These are phyloP conservation scores for Gossypium stocksii DNA, from an alignment of 345 rosid species.

Conservation along the genomic window DNA sequence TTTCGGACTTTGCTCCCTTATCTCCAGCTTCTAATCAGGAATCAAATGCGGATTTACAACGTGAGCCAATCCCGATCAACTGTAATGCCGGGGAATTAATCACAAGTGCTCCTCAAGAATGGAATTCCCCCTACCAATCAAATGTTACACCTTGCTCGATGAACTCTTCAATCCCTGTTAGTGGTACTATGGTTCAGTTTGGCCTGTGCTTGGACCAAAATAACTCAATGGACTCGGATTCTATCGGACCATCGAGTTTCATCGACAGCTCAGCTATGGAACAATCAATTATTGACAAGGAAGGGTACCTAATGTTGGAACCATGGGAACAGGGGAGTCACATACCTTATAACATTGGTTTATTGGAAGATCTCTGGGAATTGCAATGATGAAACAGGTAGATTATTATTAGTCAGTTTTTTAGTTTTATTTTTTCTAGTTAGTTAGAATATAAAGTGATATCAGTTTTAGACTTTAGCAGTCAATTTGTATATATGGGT, in stretches of 20 bases:
- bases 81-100: conserved; percentile 28
- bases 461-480: too few relatives aligned
- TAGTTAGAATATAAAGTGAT: too few relatives aligned
- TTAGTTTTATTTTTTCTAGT: not conserved
- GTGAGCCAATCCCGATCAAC: conserved; percentile 20
- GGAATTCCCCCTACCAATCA: conserved; percentile 33
- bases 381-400: conserved; percentile 62
- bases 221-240: conserved; percentile 34
- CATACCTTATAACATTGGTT: conserved; percentile 44
- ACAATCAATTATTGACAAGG: conserved; percentile 32
- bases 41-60: conserved; percentile 27
- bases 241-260: conserved; percentile 30
- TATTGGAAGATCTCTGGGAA: conserved; percentile 60
- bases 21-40: conserved; percentile 25
- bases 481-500: too few relatives aligned
- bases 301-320: conserved; percentile 39
- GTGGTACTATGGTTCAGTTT: conserved; percentile 23
- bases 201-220: conserved; percentile 38
- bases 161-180: conserved; percentile 33
- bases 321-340: conserved; percentile 45
- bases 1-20: conserved; percentile 32
- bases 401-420: not conserved
- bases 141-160: conserved; percentile 26
- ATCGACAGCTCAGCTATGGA: conserved; percentile 36
- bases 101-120: conserved; percentile 32